These are phyloP conservation scores for Papilionanthe hybrid DNA, from an alignment of 116 monocot genomes.

Conservation along the genomic window DNA sequence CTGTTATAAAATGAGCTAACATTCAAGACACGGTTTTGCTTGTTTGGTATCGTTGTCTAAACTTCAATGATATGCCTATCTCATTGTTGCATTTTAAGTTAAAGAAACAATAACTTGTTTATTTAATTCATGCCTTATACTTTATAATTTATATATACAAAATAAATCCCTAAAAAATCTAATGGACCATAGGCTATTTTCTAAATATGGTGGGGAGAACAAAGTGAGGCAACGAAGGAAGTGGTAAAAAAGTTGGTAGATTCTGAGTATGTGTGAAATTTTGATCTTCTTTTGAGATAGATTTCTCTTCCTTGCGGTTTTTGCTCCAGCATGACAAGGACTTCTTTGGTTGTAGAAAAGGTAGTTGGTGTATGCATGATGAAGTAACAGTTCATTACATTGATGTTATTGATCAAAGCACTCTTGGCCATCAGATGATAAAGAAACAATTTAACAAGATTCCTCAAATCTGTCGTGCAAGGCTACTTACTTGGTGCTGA, in stretches of 20 bases:
- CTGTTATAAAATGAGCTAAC: background rate
- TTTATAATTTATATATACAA: background rate
- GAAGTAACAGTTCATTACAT: conserved; percentile 76
- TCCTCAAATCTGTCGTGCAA: conserved; percentile 61
- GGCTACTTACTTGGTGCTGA: conserved; percentile 70
- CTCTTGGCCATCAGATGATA: conserved; percentile 62
- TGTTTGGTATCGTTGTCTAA: background rate
- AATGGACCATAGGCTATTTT: conserved; percentile 55
- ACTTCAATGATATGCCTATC: background rate
- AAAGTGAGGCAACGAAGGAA: conserved; percentile 34
- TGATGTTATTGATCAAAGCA: conserved; percentile 83
- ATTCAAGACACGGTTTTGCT: background rate
- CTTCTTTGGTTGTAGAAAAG: conserved; percentile 45
- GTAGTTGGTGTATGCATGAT: conserved; percentile 88
- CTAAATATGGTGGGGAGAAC: conserved; percentile 66
- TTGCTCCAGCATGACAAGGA: background rate
- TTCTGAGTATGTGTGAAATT: conserved; percentile 37
- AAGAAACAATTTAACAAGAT: conserved; percentile 58
- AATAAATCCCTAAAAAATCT: background rate
- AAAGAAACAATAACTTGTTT: background rate
- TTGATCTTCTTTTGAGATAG: background rate
- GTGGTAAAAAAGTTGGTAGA: conserved; percentile 37
- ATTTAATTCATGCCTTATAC: background rate
- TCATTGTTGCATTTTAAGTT: background rate
- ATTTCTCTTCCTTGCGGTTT: background rate